These are phyloP conservation scores for Myxozyma lipomycoides DNA, from an alignment of 805 yeast genomes.

Conservation along the genomic window DNA sequence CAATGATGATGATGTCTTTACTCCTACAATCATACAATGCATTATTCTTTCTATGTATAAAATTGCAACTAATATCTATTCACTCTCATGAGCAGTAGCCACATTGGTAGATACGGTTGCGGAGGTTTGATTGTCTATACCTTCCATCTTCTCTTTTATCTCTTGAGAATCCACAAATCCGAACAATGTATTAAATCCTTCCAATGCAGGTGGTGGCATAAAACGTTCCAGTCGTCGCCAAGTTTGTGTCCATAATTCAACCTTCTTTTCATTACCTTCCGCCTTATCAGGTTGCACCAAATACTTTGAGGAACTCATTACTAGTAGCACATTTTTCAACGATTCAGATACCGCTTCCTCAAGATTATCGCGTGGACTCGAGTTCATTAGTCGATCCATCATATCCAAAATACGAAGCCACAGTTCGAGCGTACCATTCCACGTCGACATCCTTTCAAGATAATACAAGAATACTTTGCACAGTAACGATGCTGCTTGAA, in stretches of 20 bases:
- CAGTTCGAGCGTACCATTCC: constrained; percentile 33
- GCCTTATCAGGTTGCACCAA: constrained; percentile 28
- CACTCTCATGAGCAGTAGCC: no score
- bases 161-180: not conserved
- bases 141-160: no score
- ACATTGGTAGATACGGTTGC: no score
- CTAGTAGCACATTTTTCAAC: constrained; percentile 42
- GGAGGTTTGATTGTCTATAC: no score
- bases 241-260: constrained; percentile 39
- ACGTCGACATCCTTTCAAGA: constrained; percentile 36
- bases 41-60: no score
- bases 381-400: constrained; percentile 40
- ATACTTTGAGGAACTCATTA: constrained; percentile 36
- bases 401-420: constrained; percentile 41
- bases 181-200: constrained; percentile 4
- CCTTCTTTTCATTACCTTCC: constrained; percentile 31
- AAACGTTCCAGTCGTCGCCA: constrained; percentile 39
- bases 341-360: constrained; percentile 42
- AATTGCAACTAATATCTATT: no score
- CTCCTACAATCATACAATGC: no score
- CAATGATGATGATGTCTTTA: no score
- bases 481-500: constrained; percentile 60
- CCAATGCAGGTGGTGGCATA: constrained; percentile 37
- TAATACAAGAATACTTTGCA: constrained; percentile 61
- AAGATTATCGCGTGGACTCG: constrained; percentile 39